Percentiles rank a stretch among this genome's conserved stretches.
Conservation (phyloP, 352 stramenopile genomes). For the Phytophthora agathidicida region DNA sequence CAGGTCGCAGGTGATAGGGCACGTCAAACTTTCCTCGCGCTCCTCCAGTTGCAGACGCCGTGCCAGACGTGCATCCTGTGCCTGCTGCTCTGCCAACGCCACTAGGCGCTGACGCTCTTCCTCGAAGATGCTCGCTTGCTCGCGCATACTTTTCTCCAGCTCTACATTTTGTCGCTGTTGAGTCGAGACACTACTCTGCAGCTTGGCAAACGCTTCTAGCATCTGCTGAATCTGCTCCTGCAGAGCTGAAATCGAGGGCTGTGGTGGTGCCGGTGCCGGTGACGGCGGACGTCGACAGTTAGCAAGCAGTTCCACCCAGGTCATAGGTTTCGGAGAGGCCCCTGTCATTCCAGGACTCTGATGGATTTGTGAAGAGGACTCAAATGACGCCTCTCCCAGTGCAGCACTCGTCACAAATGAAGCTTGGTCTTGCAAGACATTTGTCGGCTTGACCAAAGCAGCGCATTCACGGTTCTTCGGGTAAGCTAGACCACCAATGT, state of each 20-base stretch:
- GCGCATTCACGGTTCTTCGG: neutral
- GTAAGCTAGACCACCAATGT: constrained; percentile 4
- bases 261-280: neutral
- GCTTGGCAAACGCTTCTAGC: constrained; percentile 3
- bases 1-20: constrained; percentile 7
- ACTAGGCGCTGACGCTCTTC: constrained; percentile 1
- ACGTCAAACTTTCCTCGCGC: constrained; percentile 10
- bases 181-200: neutral
- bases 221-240: constrained; percentile 17
- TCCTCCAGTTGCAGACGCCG: constrained; percentile 6
- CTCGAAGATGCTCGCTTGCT: constrained; percentile 4
- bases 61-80: constrained; percentile 3
- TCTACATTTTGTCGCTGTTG: constrained; percentile 2
- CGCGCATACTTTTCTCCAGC: neutral
- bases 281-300: no score
- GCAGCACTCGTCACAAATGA: neutral
- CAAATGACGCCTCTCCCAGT: neutral
- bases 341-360: neutral
- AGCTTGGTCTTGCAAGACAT: neutral
- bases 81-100: constrained; percentile 1
- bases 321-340: no score
- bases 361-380: neutral
- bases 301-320: no score
- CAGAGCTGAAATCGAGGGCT: neutral
- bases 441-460: no score